A percentile compares a stretch with the other conserved stretches of the same genome.
Evolutionary conservation across 2,329 filamentous ascomycete genomes (phyloP).

Genomic region (Aureobasidium pullulans): DNA sequence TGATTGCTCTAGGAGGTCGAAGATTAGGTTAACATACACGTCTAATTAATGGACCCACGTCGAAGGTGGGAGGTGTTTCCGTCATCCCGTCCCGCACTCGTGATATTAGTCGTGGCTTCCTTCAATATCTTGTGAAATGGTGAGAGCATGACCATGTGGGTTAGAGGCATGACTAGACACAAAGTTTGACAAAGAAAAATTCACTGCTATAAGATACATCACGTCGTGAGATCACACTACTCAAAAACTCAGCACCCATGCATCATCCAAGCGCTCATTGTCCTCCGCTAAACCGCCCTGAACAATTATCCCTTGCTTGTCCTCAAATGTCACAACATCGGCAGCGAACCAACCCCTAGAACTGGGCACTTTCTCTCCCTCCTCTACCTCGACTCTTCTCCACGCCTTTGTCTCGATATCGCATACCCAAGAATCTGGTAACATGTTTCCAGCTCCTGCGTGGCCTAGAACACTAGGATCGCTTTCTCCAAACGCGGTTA

Average conservation of each 20-base stretch:
- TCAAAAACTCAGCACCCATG: constrained; percentile 37
- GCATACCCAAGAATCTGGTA: constrained; percentile 45
- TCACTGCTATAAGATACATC: no score
- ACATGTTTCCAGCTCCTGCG: constrained; percentile 50
- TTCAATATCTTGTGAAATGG: no score
- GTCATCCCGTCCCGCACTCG: no score
- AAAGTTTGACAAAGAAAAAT: no score
- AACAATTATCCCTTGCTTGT: constrained; percentile 35
- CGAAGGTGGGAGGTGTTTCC: no score
- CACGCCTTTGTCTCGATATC: constrained; percentile 30
- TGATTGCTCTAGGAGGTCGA: no score
- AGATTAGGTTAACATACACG: no score
- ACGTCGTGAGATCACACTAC: no score
- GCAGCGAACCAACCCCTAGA: constrained; percentile 50
- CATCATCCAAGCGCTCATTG: constrained; percentile 45
- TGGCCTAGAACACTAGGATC: constrained; percentile 48
- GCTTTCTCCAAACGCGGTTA: constrained; percentile 48
- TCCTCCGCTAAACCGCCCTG: constrained; percentile 46
- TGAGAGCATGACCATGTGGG: no score
- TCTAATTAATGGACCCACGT: no score
- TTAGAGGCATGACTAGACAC: no score
- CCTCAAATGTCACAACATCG: constrained; percentile 31
- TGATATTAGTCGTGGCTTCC: no score
- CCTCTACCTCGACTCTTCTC: constrained; percentile 25
- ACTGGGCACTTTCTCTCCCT: constrained; percentile 26